These are phyloP conservation scores for Biscutella laevigata DNA, from an alignment of 441 rosid species.

Conservation along the genomic window DNA sequence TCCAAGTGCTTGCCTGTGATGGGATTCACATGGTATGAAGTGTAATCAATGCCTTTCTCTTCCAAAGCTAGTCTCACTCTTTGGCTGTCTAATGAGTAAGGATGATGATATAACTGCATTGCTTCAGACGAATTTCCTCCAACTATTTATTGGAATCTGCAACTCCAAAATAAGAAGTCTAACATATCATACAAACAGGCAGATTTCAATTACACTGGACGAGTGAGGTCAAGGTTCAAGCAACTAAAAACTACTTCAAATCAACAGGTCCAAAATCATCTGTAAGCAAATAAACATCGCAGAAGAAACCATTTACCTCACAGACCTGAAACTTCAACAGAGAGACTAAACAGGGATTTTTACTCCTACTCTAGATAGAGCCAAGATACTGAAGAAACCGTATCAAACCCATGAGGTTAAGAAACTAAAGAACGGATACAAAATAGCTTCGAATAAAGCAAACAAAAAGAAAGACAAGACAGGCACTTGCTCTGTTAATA, in stretches of 20 bases:
- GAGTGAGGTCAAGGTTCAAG: not conserved
- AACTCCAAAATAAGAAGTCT: not conserved
- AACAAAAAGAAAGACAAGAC: not conserved
- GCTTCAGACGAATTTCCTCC: conserved; percentile 13
- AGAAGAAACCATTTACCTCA: not conserved
- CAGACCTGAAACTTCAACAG: not conserved
- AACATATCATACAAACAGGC: not conserved
- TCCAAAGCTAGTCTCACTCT: conserved; percentile 78
- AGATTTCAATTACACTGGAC: not conserved
- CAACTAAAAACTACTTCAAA: not conserved
- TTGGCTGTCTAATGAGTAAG: conserved; percentile 75
- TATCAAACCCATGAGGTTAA: not conserved
- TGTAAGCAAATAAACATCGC: not conserved
- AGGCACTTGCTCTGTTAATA: not conserved
- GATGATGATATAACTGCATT: conserved; percentile 92
- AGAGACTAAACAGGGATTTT: not conserved
- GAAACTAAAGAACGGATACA: not conserved
- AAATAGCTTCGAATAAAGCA: not conserved
- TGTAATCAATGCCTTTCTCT: conserved; percentile 86
- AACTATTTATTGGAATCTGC: not conserved
- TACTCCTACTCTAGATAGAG: no score
- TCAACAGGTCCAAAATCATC: no score
- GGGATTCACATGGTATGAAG: conserved; percentile 81
- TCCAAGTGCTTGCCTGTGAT: conserved; percentile 71
- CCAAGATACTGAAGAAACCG: not conserved